Evolutionary conservation across 805 yeast species (phyloP).

Genomic region (baker's yeast (Saccharomyces cerevisiae)): DNA sequence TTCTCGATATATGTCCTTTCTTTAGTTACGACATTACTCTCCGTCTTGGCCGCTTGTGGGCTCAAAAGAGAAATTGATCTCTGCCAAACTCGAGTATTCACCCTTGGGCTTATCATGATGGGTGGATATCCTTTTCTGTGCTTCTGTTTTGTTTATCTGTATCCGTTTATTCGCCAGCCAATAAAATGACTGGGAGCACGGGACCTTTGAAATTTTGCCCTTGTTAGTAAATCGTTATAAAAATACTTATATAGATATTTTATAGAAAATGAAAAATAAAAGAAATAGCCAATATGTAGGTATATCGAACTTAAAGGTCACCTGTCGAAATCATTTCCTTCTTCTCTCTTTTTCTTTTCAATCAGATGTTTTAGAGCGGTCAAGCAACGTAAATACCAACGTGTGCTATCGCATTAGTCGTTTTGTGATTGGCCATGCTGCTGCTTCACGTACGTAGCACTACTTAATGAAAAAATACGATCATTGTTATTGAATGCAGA

Average conservation of each 20-base stretch:
- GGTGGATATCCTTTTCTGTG: not conserved
- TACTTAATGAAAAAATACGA: slow-evolving; percentile 69
- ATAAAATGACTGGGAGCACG: not conserved
- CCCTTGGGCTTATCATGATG: not conserved
- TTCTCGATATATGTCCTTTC: not conserved
- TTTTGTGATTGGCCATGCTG: slow-evolving; percentile 16
- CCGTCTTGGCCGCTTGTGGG: slow-evolving; percentile 3
- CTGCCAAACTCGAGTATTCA: slow-evolving; percentile 3
- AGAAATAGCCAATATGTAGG: not conserved
- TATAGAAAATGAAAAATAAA: not conserved
- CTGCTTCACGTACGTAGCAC: slow-evolving; percentile 59
- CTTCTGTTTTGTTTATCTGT: not conserved
- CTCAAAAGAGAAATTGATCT: slow-evolving; percentile 18
- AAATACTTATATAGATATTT: not conserved
- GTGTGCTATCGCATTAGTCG: not conserved
- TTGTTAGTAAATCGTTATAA: not conserved
- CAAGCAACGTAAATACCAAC: not conserved
- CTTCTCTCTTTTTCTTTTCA: not conserved
- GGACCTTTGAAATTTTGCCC: not conserved
- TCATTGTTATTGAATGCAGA: slow-evolving; percentile 58
- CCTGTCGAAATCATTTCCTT: not conserved
- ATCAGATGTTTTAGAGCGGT: not conserved
- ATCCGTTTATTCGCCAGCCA: not conserved
- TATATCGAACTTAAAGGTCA: not conserved
- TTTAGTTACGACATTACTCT: not conserved